Conservation (phyloP, 345 rosid genomes). For the Citrus sp. region DNA sequence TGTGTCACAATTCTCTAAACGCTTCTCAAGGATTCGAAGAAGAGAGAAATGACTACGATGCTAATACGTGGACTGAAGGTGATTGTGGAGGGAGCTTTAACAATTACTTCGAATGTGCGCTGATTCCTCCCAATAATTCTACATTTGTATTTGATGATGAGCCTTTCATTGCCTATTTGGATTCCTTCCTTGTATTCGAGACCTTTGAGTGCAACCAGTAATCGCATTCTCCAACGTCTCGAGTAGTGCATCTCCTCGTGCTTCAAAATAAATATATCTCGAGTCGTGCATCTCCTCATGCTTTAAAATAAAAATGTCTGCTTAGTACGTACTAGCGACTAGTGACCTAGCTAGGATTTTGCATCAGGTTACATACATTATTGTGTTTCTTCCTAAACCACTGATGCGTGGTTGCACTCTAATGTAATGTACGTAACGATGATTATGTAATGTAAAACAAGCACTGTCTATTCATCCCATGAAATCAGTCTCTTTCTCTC, state of each 20-base stretch:
- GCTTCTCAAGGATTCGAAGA: slow-evolving; percentile 9
- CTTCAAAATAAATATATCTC: neutral
- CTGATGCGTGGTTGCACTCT: neutral
- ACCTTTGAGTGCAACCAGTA: slow-evolving; percentile 15
- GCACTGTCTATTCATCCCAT: neutral
- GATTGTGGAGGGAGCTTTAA: slow-evolving; percentile 24
- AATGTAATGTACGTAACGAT: neutral
- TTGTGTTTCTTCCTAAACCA: neutral
- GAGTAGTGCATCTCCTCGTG: neutral
- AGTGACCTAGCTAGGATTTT: neutral
- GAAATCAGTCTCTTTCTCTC: neutral
- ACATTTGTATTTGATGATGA: slow-evolving; percentile 33
- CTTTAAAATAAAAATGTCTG: neutral
- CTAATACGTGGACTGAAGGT: slow-evolving; percentile 35
- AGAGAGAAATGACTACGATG: neutral
- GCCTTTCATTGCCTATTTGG: slow-evolving; percentile 41
- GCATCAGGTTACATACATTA: neutral
- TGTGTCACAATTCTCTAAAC: neutral
- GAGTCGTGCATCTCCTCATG: neutral
- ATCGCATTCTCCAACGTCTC: neutral
- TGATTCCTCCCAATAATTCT: slow-evolving; percentile 24
- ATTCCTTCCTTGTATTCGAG: slow-evolving; percentile 47
- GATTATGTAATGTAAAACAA: neutral
- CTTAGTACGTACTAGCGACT: neutral
- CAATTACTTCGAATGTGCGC: slow-evolving; percentile 37